phyloP scores from a whole-genome alignment of 305 asterid species.

The Fraxinus dipetala region DNA sequence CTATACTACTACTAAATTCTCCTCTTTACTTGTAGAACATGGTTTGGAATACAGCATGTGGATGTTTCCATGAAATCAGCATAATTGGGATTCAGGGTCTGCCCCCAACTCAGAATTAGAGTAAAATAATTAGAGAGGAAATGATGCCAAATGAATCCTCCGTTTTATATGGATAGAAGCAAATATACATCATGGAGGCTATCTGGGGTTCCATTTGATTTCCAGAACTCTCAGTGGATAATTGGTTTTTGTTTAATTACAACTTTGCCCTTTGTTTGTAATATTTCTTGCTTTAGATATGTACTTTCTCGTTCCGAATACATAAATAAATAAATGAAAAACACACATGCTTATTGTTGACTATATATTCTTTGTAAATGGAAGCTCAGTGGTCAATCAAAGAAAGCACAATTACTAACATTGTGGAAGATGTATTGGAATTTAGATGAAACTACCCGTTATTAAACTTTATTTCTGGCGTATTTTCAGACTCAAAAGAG shows the following conservation, averaged over 20 bases:
- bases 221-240: not conserved
- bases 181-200: not conserved
- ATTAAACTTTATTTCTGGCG: conserved; percentile 2
- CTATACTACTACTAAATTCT: not conserved
- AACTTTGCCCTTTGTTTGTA: not conserved
- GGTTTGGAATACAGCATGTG: not conserved
- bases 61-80: not conserved
- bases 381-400: conserved; percentile 9
- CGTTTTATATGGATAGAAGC: not conserved
- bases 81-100: not conserved
- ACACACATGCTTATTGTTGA: not conserved
- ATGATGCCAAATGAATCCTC: not conserved
- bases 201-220: not conserved
- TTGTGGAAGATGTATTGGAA: conserved; percentile 10
- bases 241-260: not conserved
- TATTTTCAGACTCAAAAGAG: conserved; percentile 52
- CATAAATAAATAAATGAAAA: not conserved
- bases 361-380: not conserved
- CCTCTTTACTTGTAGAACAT: not conserved
- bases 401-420: not conserved
- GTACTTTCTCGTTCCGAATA: not conserved
- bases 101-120: not conserved
- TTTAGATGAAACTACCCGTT: not conserved
- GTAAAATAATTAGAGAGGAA: not conserved
- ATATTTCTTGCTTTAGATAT: not conserved